These are phyloP conservation scores for Leccinum longicurvipes DNA, from an alignment of 768 basidiomycete species.

Conservation along the genomic window DNA sequence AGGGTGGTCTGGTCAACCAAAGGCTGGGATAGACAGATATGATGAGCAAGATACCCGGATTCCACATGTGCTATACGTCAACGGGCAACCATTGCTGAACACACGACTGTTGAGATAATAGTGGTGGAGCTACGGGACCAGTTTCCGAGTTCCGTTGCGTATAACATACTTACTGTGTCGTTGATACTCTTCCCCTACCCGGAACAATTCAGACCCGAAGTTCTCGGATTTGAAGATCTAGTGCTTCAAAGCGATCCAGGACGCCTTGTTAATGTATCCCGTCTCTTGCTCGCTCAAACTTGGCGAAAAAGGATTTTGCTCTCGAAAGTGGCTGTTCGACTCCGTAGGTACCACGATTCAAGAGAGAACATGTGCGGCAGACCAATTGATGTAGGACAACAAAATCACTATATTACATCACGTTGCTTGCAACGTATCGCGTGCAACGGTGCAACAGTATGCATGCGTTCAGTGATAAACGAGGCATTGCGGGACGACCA, in stretches of 20 bases:
- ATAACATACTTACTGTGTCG: neutral
- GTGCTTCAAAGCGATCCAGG: too few relatives aligned
- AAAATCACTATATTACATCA: neutral
- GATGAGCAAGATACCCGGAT: constrained; percentile 32
- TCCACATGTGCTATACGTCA: constrained; percentile 65
- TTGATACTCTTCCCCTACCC: too few relatives aligned
- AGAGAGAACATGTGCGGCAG: neutral
- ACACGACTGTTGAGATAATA: constrained; percentile 61
- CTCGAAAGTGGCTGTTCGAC: neutral
- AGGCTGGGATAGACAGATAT: constrained; percentile 11
- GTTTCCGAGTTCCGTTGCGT: neutral
- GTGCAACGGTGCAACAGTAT: neutral
- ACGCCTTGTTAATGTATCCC: too few relatives aligned
- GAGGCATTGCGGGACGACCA: neutral
- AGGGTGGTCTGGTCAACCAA: constrained; percentile 23
- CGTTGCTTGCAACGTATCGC: neutral
- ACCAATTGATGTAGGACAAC: neutral
- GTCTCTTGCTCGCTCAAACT: neutral
- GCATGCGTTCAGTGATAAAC: neutral
- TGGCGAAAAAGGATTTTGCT: neutral
- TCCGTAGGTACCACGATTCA: neutral
- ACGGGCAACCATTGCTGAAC: constrained; percentile 73
- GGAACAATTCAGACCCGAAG: neutral
- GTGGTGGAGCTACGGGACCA: neutral
- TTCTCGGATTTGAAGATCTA: too few relatives aligned